Percentiles rank a stretch among this genome's conserved stretches.
Conservation (phyloP, 78 protist species). For the Neovahlkampfia damariscottae region DNA sequence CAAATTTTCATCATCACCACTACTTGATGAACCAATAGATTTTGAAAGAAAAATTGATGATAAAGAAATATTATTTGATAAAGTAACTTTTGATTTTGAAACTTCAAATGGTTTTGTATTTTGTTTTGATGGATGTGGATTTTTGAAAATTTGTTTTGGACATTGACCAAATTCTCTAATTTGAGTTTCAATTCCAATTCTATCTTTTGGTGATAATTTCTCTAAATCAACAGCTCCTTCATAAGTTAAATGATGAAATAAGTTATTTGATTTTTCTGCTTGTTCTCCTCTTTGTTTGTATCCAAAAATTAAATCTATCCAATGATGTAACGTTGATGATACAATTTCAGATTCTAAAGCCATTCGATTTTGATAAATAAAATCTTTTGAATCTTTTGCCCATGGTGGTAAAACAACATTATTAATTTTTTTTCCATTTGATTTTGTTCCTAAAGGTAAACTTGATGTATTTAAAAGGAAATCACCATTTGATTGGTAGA, state of each 20-base stretch:
- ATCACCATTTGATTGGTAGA: slow-evolving; percentile 35
- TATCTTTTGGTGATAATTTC: slow-evolving; percentile 21
- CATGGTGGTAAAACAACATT: slow-evolving; percentile 93
- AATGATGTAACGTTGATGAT: slow-evolving; percentile 58
- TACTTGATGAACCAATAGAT: too few species aligned
- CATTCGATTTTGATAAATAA: slow-evolving; percentile 25
- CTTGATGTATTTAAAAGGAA: slow-evolving; percentile 39
- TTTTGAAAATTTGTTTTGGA: slow-evolving; percentile 82
- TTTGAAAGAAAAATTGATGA: too few species aligned
- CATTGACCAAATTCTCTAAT: slow-evolving; percentile 95
- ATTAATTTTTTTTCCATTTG: slow-evolving; percentile 29
- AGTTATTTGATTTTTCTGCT: slow-evolving; percentile 57
- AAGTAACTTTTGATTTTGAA: too few species aligned
- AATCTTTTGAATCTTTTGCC: slow-evolving; percentile 63
- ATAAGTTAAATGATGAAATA: slow-evolving; percentile 85
- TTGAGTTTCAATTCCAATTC: slow-evolving; percentile 55
- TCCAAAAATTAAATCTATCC: slow-evolving; percentile 97
- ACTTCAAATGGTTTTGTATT: not conserved
- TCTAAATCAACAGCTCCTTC: slow-evolving; percentile 57
- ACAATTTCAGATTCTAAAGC: slow-evolving; percentile 86
- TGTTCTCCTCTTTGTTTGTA: slow-evolving; percentile 68
- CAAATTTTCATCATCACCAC: too few species aligned
- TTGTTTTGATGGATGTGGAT: slow-evolving; percentile 43
- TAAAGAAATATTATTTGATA: too few species aligned
- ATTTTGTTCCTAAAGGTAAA: slow-evolving; percentile 44